Conservation (phyloP, 2,329 filamentous ascomycete genomes). For the Penicillium sp. region DNA sequence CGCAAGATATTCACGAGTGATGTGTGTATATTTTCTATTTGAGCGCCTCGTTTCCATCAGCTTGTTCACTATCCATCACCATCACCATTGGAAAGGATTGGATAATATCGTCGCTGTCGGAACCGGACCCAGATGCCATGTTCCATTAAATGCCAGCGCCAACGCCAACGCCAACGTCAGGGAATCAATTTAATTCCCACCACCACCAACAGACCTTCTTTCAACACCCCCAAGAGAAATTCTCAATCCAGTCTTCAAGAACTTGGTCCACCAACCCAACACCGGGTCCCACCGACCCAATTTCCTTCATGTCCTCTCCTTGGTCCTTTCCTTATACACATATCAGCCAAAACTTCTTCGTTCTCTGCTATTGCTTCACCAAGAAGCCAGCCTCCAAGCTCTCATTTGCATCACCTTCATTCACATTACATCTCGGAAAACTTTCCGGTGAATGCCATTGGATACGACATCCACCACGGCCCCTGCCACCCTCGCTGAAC, state of each 20-base stretch:
- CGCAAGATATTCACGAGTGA: conserved; percentile 41
- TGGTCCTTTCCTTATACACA: no score
- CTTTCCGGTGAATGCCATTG: no score
- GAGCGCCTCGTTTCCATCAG: conserved; percentile 21
- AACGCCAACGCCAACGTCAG: no score
- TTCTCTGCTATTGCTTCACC: neutral
- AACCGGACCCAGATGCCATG: neutral
- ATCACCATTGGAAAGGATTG: neutral
- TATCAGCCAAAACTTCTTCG: neutral
- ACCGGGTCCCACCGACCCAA: no score
- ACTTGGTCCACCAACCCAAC: no score
- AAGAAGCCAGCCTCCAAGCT: no score
- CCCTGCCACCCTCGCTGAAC: no score
- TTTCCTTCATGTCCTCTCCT: no score
- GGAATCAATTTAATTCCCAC: neutral
- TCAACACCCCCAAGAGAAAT: no score
- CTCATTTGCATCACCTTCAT: neutral
- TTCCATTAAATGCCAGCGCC: no score
- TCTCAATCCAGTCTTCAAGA: no score
- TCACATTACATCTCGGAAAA: no score
- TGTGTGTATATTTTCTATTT: conserved; percentile 31
- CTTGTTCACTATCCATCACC: conserved; percentile 4
- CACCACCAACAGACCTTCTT: neutral
- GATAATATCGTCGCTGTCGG: neutral
- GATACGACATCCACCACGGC: neutral